Conservation (phyloP, 106 monocot genomes). For the Iris macrosiphon region DNA sequence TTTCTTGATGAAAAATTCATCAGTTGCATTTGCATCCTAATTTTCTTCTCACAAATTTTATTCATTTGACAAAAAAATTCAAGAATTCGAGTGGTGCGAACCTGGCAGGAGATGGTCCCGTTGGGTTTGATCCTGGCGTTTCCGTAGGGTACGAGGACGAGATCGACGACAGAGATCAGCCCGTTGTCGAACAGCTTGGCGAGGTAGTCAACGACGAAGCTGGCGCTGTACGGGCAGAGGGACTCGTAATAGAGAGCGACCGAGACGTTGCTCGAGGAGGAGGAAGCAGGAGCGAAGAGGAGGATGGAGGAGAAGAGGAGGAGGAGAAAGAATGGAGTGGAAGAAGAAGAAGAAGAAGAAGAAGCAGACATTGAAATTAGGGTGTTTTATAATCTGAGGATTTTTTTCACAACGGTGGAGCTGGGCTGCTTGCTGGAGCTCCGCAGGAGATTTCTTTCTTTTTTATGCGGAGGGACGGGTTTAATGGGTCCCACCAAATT, state of each 20-base stretch:
- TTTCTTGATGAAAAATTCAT: too few species aligned
- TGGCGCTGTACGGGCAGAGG: conserved; percentile 80
- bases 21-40: too few species aligned
- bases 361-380: not conserved
- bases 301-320: conserved; percentile 9
- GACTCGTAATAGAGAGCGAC: conserved; percentile 87
- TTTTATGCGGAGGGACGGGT: too few species aligned
- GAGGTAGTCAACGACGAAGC: conserved; percentile 75
- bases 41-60: too few species aligned
- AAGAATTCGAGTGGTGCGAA: conserved; percentile 3
- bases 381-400: too few species aligned
- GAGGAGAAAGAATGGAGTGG: not conserved
- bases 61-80: not conserved
- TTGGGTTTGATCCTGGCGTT: conserved; percentile 59
- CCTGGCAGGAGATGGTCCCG: conserved; percentile 87
- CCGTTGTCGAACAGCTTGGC: conserved; percentile 62
- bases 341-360: conserved; percentile 1
- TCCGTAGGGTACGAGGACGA: conserved; percentile 87
- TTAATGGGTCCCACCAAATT: too few species aligned
- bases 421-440: too few species aligned
- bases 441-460: too few species aligned
- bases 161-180: conserved; percentile 60
- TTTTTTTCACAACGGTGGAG: too few species aligned
- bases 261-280: conserved; percentile 32
- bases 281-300: conserved; percentile 8